These are phyloP conservation scores for Odonthalia washingtoniensis DNA, from an alignment of 31 red algal genomes.

Conservation along the genomic window DNA sequence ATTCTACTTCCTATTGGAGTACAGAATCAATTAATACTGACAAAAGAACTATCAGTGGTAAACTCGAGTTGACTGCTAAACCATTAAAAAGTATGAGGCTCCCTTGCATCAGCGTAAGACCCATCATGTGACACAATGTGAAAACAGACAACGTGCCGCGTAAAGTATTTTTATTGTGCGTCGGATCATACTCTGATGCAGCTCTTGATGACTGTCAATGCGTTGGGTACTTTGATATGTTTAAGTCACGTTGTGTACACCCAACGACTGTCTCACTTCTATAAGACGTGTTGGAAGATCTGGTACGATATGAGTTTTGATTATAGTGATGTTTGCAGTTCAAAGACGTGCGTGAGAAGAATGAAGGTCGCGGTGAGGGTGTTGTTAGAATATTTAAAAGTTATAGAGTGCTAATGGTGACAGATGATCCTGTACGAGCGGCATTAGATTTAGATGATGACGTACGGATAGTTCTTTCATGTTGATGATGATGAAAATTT, in stretches of 20 bases:
- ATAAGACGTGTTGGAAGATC: constrained; percentile 8
- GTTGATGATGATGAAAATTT: too few species aligned
- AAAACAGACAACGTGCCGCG: neutral
- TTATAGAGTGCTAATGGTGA: neutral
- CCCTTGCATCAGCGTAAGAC: constrained; percentile 9
- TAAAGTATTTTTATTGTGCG: neutral
- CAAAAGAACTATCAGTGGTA: constrained; percentile 43
- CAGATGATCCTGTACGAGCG: neutral
- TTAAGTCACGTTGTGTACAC: neutral
- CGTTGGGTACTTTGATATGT: neutral
- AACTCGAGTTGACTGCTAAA: constrained; percentile 31
- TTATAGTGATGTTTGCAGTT: neutral
- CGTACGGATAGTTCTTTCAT: too few species aligned
- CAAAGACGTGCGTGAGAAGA: neutral
- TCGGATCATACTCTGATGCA: too few species aligned
- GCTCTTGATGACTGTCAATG: too few species aligned
- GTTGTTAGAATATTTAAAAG: constrained; percentile 27
- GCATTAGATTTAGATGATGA: neutral
- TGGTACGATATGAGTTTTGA: constrained; percentile 12
- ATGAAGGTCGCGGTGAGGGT: neutral
- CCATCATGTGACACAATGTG: neutral
- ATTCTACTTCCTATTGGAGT: too few species aligned
- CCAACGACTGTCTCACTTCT: neutral
- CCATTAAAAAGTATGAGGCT: constrained; percentile 36
- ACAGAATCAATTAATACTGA: too few species aligned